Evolutionary conservation across 2,329 filamentous ascomycete genomes (phyloP).

Genomic region (Microdochium trichocladiopsis): DNA sequence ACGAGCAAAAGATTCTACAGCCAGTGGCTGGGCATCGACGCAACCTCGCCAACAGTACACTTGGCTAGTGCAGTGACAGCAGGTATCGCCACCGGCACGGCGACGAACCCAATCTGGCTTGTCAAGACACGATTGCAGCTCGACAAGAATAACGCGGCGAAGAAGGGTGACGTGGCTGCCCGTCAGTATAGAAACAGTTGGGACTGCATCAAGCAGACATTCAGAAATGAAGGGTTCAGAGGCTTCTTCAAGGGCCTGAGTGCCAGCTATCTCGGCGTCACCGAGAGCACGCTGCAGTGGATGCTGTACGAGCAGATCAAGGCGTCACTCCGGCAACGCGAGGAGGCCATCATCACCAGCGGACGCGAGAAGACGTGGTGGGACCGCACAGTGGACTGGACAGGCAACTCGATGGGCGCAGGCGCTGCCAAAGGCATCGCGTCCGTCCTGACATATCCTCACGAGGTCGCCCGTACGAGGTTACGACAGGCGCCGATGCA

Average conservation of each 20-base stretch:
- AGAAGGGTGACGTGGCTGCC: slow-evolving; percentile 41
- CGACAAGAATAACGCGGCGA: slow-evolving; percentile 72
- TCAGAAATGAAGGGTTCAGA: slow-evolving; percentile 71
- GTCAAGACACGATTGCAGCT: slow-evolving; percentile 90
- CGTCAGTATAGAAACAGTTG: slow-evolving; percentile 80
- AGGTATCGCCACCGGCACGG: slow-evolving; percentile 80
- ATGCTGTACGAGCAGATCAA: slow-evolving; percentile 93
- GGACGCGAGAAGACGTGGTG: slow-evolving; percentile 59
- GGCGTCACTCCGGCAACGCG: slow-evolving; percentile 57
- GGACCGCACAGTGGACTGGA: slow-evolving; percentile 72
- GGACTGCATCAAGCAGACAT: slow-evolving; percentile 79
- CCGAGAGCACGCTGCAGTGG: slow-evolving; percentile 89
- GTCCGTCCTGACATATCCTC: slow-evolving; percentile 80
- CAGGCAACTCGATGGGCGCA: slow-evolving; percentile 70
- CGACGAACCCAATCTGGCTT: slow-evolving; percentile 94
- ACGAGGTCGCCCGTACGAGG: slow-evolving; percentile 82
- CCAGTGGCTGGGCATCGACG: slow-evolving; percentile 62
- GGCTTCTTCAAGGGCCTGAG: slow-evolving; percentile 88
- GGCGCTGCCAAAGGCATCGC: slow-evolving; percentile 83
- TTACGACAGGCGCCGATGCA: slow-evolving; percentile 76
- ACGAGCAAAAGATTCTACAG: slow-evolving; percentile 83
- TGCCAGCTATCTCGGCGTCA: slow-evolving; percentile 84
- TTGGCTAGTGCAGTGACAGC: slow-evolving; percentile 69
- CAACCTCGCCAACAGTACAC: slow-evolving; percentile 70
- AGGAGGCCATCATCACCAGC: slow-evolving; percentile 46